Conservation (phyloP, 164 flowering plant species). For the Aristolochia fimbriata region DNA sequence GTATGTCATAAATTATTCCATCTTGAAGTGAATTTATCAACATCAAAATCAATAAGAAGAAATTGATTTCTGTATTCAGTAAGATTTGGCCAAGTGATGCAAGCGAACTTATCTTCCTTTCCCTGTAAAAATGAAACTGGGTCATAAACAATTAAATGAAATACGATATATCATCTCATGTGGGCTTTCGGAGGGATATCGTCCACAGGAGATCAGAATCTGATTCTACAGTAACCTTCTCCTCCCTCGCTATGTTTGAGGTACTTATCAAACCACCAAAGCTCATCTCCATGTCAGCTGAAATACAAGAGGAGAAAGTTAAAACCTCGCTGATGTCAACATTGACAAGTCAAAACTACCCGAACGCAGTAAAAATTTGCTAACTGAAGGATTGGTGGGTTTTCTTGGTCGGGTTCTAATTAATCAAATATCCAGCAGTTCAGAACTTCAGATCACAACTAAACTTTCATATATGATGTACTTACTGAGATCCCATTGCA, state of each 20-base stretch:
- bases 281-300: slow-evolving; percentile 70
- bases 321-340: neutral
- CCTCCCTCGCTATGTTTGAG: slow-evolving; percentile 62
- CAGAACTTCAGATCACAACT: neutral
- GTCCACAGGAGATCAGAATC: slow-evolving; percentile 94
- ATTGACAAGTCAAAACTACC: neutral
- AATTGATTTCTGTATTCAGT: no score
- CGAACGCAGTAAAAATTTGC: neutral
- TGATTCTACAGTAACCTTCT: slow-evolving; percentile 58
- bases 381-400: neutral
- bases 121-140: no score
- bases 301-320: slow-evolving; percentile 2
- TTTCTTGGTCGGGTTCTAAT: neutral
- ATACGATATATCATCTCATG: neutral
- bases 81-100: no score
- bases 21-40: no score
- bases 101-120: no score
- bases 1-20: no score
- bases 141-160: no score
- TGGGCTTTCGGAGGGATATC: slow-evolving; percentile 47
- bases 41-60: no score
- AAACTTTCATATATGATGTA: slow-evolving; percentile 3
- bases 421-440: neutral
- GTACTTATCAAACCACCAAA: slow-evolving; percentile 88
- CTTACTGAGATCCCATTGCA: slow-evolving; percentile 92